These are phyloP conservation scores for Harringtonia lauricola DNA, from an alignment of 2,329 filamentous ascomycete species.

Conservation along the genomic window DNA sequence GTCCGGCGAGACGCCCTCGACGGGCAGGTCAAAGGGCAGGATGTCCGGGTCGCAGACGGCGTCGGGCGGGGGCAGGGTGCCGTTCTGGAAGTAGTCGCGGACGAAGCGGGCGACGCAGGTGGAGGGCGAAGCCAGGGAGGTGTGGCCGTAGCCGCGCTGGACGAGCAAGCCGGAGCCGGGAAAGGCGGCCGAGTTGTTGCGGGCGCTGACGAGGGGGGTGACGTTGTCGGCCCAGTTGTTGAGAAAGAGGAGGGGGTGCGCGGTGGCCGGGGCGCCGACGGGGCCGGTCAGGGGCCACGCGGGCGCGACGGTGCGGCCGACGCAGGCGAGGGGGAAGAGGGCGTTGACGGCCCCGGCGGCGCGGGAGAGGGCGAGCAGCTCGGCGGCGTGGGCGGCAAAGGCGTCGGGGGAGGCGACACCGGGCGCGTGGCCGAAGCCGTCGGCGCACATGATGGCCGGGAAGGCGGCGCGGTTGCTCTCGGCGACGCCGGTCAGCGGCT, in stretches of 20 bases:
- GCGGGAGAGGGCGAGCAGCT: constrained; percentile 25
- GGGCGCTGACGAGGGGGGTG: constrained; percentile 29
- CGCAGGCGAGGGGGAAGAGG: constrained; percentile 28
- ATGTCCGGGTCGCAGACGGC: constrained; percentile 9
- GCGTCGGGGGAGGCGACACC: constrained; percentile 20
- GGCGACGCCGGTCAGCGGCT: constrained; percentile 17
- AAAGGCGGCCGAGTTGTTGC: constrained; percentile 11
- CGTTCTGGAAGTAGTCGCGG: constrained; percentile 32
- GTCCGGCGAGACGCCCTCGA: too few species aligned
- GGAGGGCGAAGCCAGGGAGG: constrained; percentile 31
- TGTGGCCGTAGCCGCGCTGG: constrained; percentile 38
- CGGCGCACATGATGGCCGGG: constrained; percentile 34
- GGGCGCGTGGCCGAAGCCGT: constrained; percentile 17
- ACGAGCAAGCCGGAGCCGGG: constrained; percentile 31
- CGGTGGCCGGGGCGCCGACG: constrained; percentile 21
- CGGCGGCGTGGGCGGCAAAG: constrained; percentile 22
- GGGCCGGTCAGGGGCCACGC: constrained; percentile 26
- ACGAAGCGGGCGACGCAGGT: constrained; percentile 30
- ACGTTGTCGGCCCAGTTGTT: constrained; percentile 32
- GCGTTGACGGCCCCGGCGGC: constrained; percentile 32
- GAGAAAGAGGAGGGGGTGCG: constrained; percentile 32
- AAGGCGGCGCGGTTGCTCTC: constrained; percentile 29
- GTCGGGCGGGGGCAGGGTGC: constrained; percentile 25
- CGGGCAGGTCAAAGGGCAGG: constrained; percentile 7
- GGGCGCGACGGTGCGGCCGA: constrained; percentile 24